Base-by-base conservation (phyloP, 139 green algal species). In the Chlorella sp. region DNA sequence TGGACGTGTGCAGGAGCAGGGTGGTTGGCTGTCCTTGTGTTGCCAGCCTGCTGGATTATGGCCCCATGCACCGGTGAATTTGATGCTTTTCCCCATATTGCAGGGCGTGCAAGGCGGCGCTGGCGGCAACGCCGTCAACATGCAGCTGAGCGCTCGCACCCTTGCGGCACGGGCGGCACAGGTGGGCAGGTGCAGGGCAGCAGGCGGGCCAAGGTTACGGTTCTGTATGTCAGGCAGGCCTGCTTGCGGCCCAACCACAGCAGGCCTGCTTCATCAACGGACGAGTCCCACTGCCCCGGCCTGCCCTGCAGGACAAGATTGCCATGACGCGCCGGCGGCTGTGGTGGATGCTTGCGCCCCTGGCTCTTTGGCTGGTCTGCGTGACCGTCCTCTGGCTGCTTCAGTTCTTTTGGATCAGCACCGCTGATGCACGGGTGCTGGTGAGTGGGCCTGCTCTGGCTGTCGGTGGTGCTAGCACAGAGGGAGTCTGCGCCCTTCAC, bases 271-370 rank as follows among this genome's bases (percentile, higher is more conserved):
- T 3, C n/a, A 30, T 9, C 7, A 4, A 18, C 30, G 2, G 1
- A 2, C 75, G 0, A 15, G 5, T 15, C 16, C 34, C 75, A n/a
- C 11, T 42, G 73, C 3, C 28, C 11, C 24, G 32, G 14, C 73
- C 71, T 22, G 12, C 71, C 24, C 77, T 36, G n/a, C 83, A 87
- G 83, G 83, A 87, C 61, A 76, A 77, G 60, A 9, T 87, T 21
- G 61, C 60, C 61, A 87, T 87, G 24, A 87, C 24, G 1, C 83
- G 83, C 32, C 21, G 22, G 21, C 36, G 40, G 1, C 26, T 87
- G 36, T 36, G 26, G 34, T 57, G 61, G 16, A 64, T 87, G 60
- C 30, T 87, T 60, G 11, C 19, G 2, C 83, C 83, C 18, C 32
- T 87, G 36, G 83, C 16, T 9, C 36, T 87, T 7, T 87, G 83